Evolutionary conservation across 495 filamentous ascomycete species (phyloP).

Genomic region (Melanomma pulvis-pyrius): DNA sequence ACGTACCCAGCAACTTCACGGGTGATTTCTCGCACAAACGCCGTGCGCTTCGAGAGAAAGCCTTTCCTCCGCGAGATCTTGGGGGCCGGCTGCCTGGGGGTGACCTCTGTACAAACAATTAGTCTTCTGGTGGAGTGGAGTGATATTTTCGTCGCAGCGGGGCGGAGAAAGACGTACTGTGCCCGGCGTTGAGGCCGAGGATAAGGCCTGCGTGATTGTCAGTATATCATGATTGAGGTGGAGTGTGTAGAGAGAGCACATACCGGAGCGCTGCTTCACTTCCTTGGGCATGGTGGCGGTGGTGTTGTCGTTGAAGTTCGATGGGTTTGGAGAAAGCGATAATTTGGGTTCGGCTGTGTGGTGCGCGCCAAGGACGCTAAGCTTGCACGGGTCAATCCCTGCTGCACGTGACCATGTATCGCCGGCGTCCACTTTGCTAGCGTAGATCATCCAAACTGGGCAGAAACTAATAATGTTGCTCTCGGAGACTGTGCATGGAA

Average conservation of each 20-base stretch:
- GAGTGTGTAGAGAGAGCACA: neutral
- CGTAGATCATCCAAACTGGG: too few species aligned
- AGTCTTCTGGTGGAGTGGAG: conserved; percentile 36
- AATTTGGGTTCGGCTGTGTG: conserved; percentile 21
- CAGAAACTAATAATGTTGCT: too few species aligned
- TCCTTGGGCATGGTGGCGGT: conserved; percentile 38
- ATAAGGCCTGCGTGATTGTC: conserved; percentile 36
- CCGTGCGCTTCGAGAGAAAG: conserved; percentile 85
- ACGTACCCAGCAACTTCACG: conserved; percentile 89
- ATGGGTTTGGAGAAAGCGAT: conserved; percentile 14
- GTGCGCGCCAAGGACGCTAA: conserved; percentile 25
- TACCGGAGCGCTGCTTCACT: conserved; percentile 35
- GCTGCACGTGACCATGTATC: conserved; percentile 12
- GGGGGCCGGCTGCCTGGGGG: conserved; percentile 79
- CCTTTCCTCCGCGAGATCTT: conserved; percentile 89
- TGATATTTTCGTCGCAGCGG: conserved; percentile 18
- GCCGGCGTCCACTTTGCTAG: too few species aligned
- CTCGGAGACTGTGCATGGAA: too few species aligned
- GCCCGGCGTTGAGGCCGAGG: conserved; percentile 80
- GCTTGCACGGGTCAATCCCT: neutral
- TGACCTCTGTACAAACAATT: conserved; percentile 76
- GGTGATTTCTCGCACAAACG: conserved; percentile 91
- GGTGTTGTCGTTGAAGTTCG: conserved; percentile 28
- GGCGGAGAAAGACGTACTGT: conserved; percentile 61
- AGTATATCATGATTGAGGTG: neutral